Evolutionary conservation across 2,329 filamentous ascomycete genomes (phyloP).

Genomic region (Purpureocillium lavendulum): DNA sequence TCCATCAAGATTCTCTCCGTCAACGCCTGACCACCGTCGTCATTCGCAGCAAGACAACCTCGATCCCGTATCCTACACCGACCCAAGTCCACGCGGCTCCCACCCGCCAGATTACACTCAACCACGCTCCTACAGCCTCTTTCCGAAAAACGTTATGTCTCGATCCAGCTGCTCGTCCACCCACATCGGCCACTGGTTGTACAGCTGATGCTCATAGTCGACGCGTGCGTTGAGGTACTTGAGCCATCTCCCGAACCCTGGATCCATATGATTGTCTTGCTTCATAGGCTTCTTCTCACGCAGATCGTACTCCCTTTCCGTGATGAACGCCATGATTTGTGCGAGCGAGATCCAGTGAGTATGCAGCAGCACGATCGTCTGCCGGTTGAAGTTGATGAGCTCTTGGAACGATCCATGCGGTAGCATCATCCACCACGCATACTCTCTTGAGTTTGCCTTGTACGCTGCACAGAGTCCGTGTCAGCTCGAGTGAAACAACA

Average conservation of each 20-base stretch:
- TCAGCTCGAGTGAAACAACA: neutral
- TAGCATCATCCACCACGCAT: slow-evolving; percentile 50
- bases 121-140: slow-evolving; percentile 5
- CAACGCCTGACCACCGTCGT: too few species aligned
- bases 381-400: slow-evolving; percentile 38
- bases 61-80: too few species aligned
- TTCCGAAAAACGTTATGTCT: slow-evolving; percentile 38
- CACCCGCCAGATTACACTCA: too few species aligned
- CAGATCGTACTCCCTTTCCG: slow-evolving; percentile 28
- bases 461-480: slow-evolving; percentile 31
- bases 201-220: slow-evolving; percentile 31
- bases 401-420: slow-evolving; percentile 42
- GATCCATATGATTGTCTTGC: slow-evolving; percentile 21
- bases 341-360: slow-evolving; percentile 47
- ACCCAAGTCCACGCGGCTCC: too few species aligned
- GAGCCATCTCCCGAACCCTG: slow-evolving; percentile 42
- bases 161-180: slow-evolving; percentile 40
- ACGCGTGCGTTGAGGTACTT: slow-evolving; percentile 39
- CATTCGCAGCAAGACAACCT: too few species aligned
- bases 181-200: slow-evolving; percentile 47
- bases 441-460: slow-evolving; percentile 39
- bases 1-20: too few species aligned
- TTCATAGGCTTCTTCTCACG: slow-evolving; percentile 18
- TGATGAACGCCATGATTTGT: slow-evolving; percentile 44
- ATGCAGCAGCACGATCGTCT: slow-evolving; percentile 37